Evolutionary conservation across 768 basidiomycete genomes (phyloP), one percentile per base, ranked within the genome.

Genomic region (Saitozyma sp.): DNA sequence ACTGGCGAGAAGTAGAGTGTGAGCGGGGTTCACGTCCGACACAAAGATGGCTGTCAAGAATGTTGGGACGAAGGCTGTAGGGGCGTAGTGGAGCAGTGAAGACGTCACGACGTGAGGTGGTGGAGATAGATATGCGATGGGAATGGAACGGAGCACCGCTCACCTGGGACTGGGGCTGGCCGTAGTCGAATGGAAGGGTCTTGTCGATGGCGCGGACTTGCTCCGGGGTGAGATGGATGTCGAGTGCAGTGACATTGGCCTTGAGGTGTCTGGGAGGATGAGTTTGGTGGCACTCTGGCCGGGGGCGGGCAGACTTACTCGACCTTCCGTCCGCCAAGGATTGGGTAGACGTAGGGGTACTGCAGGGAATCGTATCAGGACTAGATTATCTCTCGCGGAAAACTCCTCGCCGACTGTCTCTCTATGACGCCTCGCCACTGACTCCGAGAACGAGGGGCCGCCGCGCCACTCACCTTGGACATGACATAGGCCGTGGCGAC

Each of bases 301-400:
- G 3, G 16, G 56, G 50, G 43, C 16, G 17, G n/a, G 19, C 9
- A 14, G 13, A 61, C 60, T 42, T 29, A 61, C 56, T 76, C 73
- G 64, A 72, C 58, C 45, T 69, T 75, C 19, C 60, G 56, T 29
- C 73, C 73, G 6, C 70, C 73, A 53, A 73, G 60, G 48, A 75
- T 71, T 8, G 75, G 75, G 61, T 59, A 76, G 8, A 62, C 63
- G 61, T 76, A 68, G 13, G 72, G 62, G 29, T 61, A 59, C 54
- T 52, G 51, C 45, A 11, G 45, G 11, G 13, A 2, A 17, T 51
- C 62, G 41, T 68, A 63, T 52, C 69, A 46, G 9, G 29, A 29
- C 29, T 29, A 29, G 2, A 29, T 2, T 5, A 29, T 29, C 5
- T 29, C 29, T 29, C 29, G 29, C 29, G 29, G 29, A 29, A 29